Conservation (phyloP, 345 rosid genomes). For the Salix suchowensis region DNA sequence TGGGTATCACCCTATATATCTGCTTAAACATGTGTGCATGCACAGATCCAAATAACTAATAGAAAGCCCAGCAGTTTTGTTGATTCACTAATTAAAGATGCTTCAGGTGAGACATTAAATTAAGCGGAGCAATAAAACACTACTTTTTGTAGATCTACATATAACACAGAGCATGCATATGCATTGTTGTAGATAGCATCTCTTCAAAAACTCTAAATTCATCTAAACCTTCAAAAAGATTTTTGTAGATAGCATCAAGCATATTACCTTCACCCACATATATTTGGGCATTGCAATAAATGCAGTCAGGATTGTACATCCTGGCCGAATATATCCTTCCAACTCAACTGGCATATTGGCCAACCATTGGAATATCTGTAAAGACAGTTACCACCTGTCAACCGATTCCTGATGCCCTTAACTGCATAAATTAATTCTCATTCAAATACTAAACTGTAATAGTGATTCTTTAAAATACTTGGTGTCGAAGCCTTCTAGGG, state of each 20-base stretch:
- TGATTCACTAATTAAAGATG: background rate
- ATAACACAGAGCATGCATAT: background rate
- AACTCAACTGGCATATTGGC: slow-evolving; percentile 95
- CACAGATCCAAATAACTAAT: background rate
- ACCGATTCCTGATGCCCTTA: slow-evolving; percentile 25
- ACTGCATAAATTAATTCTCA: slow-evolving; percentile 7
- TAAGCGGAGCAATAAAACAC: background rate
- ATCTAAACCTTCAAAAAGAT: background rate
- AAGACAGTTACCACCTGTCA: slow-evolving; percentile 26
- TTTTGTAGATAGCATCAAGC: background rate
- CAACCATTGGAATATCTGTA: slow-evolving; percentile 91
- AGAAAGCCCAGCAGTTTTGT: background rate
- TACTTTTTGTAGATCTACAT: background rate
- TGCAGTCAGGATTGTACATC: slow-evolving; percentile 87
- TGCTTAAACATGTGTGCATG: background rate
- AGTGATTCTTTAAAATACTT: slow-evolving; percentile 69
- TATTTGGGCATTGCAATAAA: slow-evolving; percentile 78
- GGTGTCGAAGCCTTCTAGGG: slow-evolving; percentile 97
- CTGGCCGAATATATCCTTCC: slow-evolving; percentile 97
- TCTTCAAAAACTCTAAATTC: background rate
- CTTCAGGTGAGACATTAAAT: background rate
- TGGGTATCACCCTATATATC: background rate
- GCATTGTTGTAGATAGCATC: background rate
- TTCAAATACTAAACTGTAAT: slow-evolving; percentile 62
- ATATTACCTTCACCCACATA: slow-evolving; percentile 82